Conservation (phyloP, 805 yeast species). For the Sugiyamaella qingdaonensis region DNA sequence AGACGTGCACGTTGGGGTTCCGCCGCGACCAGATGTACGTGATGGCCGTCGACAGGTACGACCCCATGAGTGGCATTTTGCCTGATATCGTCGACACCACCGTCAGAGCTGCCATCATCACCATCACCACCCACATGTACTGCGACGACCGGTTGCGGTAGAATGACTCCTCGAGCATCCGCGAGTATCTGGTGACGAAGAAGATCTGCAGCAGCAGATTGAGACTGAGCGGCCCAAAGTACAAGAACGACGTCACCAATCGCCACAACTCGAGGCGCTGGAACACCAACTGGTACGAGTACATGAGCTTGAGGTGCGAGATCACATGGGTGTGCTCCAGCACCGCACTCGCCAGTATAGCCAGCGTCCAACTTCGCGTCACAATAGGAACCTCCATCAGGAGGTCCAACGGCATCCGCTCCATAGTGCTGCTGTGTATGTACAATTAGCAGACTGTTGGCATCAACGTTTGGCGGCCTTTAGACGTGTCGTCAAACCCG, state of each 20-base stretch:
- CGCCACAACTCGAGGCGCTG: constrained; percentile 36
- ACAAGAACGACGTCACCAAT: constrained; percentile 39
- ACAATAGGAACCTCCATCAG: constrained; percentile 42
- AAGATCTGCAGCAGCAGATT: constrained; percentile 35
- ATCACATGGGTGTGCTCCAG: constrained; percentile 37
- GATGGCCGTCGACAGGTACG: constrained; percentile 35
- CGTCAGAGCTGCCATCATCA: constrained; percentile 32
- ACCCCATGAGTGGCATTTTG: constrained; percentile 37
- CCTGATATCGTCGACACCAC: constrained; percentile 30
- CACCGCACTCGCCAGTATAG: constrained; percentile 30
- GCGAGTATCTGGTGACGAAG: constrained; percentile 37
- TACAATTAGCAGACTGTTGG: background rate
- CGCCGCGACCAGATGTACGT: constrained; percentile 47
- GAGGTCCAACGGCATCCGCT: constrained; percentile 22
- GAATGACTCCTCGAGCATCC: constrained; percentile 38
- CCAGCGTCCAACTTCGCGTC: constrained; percentile 38
- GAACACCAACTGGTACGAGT: constrained; percentile 36
- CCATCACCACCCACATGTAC: constrained; percentile 38
- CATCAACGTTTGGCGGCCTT: background rate
- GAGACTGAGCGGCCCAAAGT: constrained; percentile 41
- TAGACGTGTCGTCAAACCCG: too few species aligned
- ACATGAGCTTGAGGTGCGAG: constrained; percentile 33
- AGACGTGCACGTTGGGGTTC: constrained; percentile 39
- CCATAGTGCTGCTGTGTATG: constrained; percentile 14
- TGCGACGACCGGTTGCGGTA: constrained; percentile 32